Percentiles rank a stretch among this genome's conserved stretches.
phyloP scores from a whole-genome alignment of 495 filamentous ascomycete genomes.

The Daldinia loculata region DNA sequence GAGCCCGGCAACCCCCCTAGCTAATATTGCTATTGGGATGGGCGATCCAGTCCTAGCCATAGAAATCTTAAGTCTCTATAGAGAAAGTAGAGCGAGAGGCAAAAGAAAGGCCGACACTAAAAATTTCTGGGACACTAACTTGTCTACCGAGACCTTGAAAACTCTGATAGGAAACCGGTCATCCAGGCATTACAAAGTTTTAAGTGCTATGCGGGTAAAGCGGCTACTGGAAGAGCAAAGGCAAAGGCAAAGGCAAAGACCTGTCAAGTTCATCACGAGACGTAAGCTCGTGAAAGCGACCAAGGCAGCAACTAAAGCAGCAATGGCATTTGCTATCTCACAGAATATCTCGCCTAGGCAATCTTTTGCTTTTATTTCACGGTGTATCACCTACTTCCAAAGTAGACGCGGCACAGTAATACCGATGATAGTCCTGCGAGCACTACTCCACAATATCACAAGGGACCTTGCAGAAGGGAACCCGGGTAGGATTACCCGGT shows the following conservation, averaged over 20 bases:
- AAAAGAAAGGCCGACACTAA: neutral
- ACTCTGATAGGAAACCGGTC: conserved; percentile 14
- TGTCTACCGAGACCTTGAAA: conserved; percentile 26
- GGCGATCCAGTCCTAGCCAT: conserved; percentile 33
- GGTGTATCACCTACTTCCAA: conserved; percentile 48
- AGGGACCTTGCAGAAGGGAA: conserved; percentile 49
- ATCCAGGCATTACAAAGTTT: conserved; percentile 17
- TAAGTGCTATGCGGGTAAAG: conserved; percentile 17
- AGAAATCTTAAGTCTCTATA: conserved; percentile 34
- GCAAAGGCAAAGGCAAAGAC: neutral
- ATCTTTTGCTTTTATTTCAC: conserved; percentile 51
- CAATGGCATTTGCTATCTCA: conserved; percentile 48
- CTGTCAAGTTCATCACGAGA: neutral
- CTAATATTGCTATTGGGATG: conserved; percentile 28
- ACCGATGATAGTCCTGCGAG: conserved; percentile 38
- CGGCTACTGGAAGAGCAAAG: neutral
- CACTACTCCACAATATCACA: conserved; percentile 50
- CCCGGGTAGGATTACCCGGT: conserved; percentile 48
- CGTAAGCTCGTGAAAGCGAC: neutral
- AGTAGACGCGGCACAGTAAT: conserved; percentile 35
- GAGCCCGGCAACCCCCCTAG: conserved; percentile 12
- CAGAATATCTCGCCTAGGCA: conserved; percentile 46
- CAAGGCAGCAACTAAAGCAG: conserved; percentile 9
- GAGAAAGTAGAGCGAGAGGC: conserved; percentile 10
- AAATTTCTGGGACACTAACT: conserved; percentile 24